Evolutionary conservation across 1,284 basidiomycete genomes (phyloP).

Genomic region (Cutaneotrichosporon sp.): DNA sequence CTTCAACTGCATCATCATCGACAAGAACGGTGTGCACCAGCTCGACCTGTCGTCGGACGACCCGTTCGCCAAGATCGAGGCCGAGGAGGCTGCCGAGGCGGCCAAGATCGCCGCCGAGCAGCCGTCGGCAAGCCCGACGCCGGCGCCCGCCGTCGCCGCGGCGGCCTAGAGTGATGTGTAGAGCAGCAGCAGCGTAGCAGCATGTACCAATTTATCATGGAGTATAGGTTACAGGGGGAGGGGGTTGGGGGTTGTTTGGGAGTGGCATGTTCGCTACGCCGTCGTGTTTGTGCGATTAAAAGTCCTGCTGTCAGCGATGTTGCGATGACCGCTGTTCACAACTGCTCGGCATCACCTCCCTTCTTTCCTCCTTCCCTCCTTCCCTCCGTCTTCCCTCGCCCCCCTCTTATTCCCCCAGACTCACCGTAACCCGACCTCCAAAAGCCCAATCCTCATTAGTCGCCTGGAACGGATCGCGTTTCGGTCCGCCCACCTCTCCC

Average conservation of each 20-base stretch:
- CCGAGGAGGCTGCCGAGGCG: constrained; percentile 28
- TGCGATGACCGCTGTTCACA: too few relatives aligned
- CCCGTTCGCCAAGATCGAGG: constrained; percentile 40
- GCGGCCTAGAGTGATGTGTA: constrained; percentile 12
- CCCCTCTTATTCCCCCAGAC: constrained; percentile 18
- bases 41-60: constrained; percentile 57
- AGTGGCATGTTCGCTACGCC: not conserved
- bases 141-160: constrained; percentile 16
- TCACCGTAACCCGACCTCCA: constrained; percentile 53
- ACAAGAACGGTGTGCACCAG: constrained; percentile 81
- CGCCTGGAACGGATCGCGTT: constrained; percentile 57
- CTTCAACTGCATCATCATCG: constrained; percentile 87
- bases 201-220: constrained; percentile 28
- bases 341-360: too few relatives aligned
- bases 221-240: not conserved
- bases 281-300: not conserved
- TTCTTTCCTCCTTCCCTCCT: not conserved
- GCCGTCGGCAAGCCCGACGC: constrained; percentile 1
- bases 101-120: constrained; percentile 21
- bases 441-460: constrained; percentile 52
- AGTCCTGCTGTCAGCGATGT: constrained; percentile 8
- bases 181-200: constrained; percentile 20
- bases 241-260: not conserved
- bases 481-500: constrained; percentile 60
- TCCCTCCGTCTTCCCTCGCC: not conserved